Evolutionary conservation across 1,139 yeast genomes (phyloP).

Genomic region (Candida neerlandica): DNA sequence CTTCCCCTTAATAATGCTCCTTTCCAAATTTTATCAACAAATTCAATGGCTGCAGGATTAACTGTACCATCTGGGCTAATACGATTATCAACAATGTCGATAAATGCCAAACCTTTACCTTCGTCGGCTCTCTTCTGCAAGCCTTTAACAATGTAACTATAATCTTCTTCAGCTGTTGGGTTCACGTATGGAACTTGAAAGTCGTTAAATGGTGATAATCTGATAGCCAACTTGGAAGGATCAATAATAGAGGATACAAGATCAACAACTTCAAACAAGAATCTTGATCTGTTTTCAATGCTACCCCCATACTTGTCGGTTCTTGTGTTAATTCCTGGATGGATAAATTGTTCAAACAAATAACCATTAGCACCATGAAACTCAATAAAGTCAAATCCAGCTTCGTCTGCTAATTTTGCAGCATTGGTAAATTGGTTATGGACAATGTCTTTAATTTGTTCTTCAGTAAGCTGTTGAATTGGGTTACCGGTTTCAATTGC

Average conservation of each 20-base stretch:
- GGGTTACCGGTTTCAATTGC: conserved; percentile 33
- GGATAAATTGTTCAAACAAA: conserved; percentile 60
- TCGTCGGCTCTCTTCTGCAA: conserved; percentile 40
- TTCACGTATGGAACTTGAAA: conserved; percentile 41
- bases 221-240: conserved; percentile 45
- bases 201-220: conserved; percentile 61
- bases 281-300: conserved; percentile 64
- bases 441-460: conserved; percentile 43
- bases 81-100: conserved; percentile 54
- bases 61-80: conserved; percentile 14
- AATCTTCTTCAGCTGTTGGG: conserved; percentile 33
- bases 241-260: conserved; percentile 47
- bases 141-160: conserved; percentile 36
- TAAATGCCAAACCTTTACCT: conserved; percentile 48
- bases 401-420: conserved; percentile 48
- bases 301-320: conserved; percentile 59
- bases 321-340: conserved; percentile 49
- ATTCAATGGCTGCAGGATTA: conserved; percentile 22
- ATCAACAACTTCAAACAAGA: conserved; percentile 58
- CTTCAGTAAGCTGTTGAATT: conserved; percentile 40
- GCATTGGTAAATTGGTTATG: conserved; percentile 38
- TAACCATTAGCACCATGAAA: conserved; percentile 73
- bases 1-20: conserved; percentile 54
- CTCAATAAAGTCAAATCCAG: conserved; percentile 72
- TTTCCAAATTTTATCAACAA: conserved; percentile 46